A percentile compares a stretch with the other conserved stretches of the same genome.
Evolutionary conservation across 371 early-diverging fungal genomes (phyloP).

Genomic region (Mucor piriformis): DNA sequence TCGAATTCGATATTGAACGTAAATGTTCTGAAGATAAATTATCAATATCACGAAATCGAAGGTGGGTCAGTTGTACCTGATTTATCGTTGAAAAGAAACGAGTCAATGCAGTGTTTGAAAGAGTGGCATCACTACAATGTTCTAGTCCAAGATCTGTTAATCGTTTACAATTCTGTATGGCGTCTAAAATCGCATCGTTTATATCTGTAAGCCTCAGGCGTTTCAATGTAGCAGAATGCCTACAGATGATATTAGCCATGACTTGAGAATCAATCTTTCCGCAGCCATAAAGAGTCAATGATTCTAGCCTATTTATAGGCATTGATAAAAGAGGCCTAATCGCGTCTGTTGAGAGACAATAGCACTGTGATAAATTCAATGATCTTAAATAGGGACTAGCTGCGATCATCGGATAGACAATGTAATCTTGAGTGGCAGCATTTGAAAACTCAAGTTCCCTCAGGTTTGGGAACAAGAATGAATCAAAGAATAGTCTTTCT

Average conservation of each 20-base stretch:
- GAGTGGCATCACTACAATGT: constrained; percentile 31
- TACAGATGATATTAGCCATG: constrained; percentile 32
- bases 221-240: constrained; percentile 32
- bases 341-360: constrained; percentile 44
- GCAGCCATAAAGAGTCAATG: constrained; percentile 44
- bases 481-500: constrained; percentile 35
- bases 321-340: constrained; percentile 38
- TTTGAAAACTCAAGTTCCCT: constrained; percentile 43
- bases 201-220: constrained; percentile 45
- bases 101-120: constrained; percentile 28
- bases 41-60: constrained; percentile 46
- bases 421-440: constrained; percentile 45
- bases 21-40: constrained; percentile 38
- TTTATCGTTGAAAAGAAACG: constrained; percentile 17
- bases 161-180: constrained; percentile 30
- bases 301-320: constrained; percentile 29
- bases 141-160: constrained; percentile 44
- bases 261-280: constrained; percentile 37
- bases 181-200: constrained; percentile 33
- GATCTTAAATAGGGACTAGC: constrained; percentile 29
- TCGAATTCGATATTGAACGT: constrained; percentile 14
- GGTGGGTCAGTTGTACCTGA: constrained; percentile 17
- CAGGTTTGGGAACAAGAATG: constrained; percentile 40
- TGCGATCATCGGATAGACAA: constrained; percentile 35
- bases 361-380: constrained; percentile 46